Conservation (phyloP, 2,329 filamentous ascomycete species). For the Arthrobotrys entomopaga region DNA sequence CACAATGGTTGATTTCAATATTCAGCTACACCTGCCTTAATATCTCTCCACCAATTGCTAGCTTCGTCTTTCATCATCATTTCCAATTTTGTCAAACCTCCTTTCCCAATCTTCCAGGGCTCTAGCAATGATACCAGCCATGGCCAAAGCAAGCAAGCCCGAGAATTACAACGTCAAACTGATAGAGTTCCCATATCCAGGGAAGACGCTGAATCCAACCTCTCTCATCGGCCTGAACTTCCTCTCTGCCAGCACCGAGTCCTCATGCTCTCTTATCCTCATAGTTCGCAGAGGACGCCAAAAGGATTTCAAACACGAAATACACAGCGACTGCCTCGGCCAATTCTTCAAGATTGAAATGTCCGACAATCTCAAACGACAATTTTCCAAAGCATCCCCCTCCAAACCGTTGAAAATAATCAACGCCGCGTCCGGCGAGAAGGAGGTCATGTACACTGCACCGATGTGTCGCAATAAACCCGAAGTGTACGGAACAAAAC, state of each 20-base stretch:
- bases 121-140: not conserved
- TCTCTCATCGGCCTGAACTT: slow-evolving; percentile 16
- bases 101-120: too few relatives aligned
- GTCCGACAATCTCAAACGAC: slow-evolving; percentile 19
- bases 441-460: slow-evolving; percentile 42
- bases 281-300: slow-evolving; percentile 4
- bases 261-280: slow-evolving; percentile 17
- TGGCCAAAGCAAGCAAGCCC: slow-evolving; percentile 3
- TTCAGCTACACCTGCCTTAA: too few relatives aligned
- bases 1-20: too few relatives aligned
- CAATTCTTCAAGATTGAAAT: slow-evolving; percentile 35
- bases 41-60: too few relatives aligned
- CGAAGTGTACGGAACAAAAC: slow-evolving; percentile 17
- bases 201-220: slow-evolving; percentile 2
- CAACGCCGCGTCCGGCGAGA: slow-evolving; percentile 19
- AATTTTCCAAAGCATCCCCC: slow-evolving; percentile 4
- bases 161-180: slow-evolving; percentile 42
- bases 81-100: too few relatives aligned
- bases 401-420: slow-evolving; percentile 18
- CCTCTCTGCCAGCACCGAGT: slow-evolving; percentile 2
- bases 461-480: slow-evolving; percentile 13
- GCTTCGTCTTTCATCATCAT: too few relatives aligned
- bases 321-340: slow-evolving; percentile 21
- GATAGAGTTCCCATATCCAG: slow-evolving; percentile 2
- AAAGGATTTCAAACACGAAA: slow-evolving; percentile 13